phyloP scores from a whole-genome alignment of 352 stramenopile species.

The Globisporangium orthogonon region DNA sequence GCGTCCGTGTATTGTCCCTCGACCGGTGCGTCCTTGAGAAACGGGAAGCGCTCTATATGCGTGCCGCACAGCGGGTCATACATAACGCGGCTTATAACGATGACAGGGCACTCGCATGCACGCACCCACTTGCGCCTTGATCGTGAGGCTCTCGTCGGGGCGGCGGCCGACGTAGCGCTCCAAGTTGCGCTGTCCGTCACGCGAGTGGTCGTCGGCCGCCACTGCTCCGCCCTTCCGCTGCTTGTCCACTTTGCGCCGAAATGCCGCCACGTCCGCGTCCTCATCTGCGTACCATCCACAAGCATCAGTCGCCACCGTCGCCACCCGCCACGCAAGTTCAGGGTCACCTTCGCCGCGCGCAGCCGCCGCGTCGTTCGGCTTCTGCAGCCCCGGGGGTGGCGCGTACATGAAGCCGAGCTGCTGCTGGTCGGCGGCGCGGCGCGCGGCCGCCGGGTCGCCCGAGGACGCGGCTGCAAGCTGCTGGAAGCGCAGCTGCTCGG shows the following conservation, averaged over 20 bases:
- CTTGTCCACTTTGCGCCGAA: constrained; percentile 45
- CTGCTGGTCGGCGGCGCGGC: constrained; percentile 32
- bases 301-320: neutral
- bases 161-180: constrained; percentile 69
- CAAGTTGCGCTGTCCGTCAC: constrained; percentile 36
- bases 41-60: constrained; percentile 67
- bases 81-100: too few species aligned
- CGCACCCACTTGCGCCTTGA: constrained; percentile 70
- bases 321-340: neutral
- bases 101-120: neutral
- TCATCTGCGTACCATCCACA: neutral
- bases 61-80: too few species aligned
- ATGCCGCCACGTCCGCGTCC: constrained; percentile 51
- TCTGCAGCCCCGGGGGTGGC: constrained; percentile 55
- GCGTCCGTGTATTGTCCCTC: constrained; percentile 77
- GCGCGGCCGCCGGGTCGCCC: constrained; percentile 43
- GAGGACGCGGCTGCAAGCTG: constrained; percentile 38
- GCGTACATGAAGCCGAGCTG: constrained; percentile 77
- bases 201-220: constrained; percentile 12
- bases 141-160: constrained; percentile 63
- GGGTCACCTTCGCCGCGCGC: constrained; percentile 17
- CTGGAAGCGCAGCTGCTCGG: constrained; percentile 47
- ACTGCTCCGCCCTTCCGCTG: constrained; percentile 9
- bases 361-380: constrained; percentile 22
- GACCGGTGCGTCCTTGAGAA: constrained; percentile 86